Percentiles rank a stretch among this genome's conserved stretches.
Evolutionary conservation across 768 basidiomycete genomes (phyloP).

Genomic region (Suillus alpinus): DNA sequence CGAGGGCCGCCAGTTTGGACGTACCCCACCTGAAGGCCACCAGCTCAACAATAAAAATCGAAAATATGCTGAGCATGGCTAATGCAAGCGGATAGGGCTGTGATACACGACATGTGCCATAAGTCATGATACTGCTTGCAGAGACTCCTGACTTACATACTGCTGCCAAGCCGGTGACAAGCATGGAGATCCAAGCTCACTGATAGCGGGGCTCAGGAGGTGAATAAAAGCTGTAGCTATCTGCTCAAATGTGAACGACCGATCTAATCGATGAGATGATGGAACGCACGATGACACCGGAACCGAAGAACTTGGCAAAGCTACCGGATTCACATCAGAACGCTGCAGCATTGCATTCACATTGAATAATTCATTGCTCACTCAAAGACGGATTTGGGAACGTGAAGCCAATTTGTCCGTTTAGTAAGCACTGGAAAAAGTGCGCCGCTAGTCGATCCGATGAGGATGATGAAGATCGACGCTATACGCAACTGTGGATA

Average conservation of each 20-base stretch:
- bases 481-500: slow-evolving; percentile 59
- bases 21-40: slow-evolving; percentile 87
- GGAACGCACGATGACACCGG: slow-evolving; percentile 74
- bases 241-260: slow-evolving; percentile 33
- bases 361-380: slow-evolving; percentile 32
- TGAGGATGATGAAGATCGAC: slow-evolving; percentile 72
- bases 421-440: slow-evolving; percentile 69
- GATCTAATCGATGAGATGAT: neutral
- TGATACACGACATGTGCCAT: neutral
- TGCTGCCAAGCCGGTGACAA: slow-evolving; percentile 63
- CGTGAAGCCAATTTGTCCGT: slow-evolving; percentile 45
- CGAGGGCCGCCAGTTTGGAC: slow-evolving; percentile 62
- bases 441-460: slow-evolving; percentile 56
- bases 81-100: slow-evolving; percentile 84
- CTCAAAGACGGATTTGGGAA: slow-evolving; percentile 55
- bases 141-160: slow-evolving; percentile 53
- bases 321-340: slow-evolving; percentile 33
- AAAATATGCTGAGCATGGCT: slow-evolving; percentile 77
- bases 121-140: neutral
- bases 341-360: neutral
- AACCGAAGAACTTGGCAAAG: slow-evolving; percentile 89
- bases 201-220: slow-evolving; percentile 72
- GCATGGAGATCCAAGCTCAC: slow-evolving; percentile 68
- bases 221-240: slow-evolving; percentile 91
- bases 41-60: slow-evolving; percentile 82